Percentiles rank a stretch among this genome's conserved stretches.
phyloP scores from a whole-genome alignment of 2,329 filamentous ascomycete genomes.

The Xylaria sp. region DNA sequence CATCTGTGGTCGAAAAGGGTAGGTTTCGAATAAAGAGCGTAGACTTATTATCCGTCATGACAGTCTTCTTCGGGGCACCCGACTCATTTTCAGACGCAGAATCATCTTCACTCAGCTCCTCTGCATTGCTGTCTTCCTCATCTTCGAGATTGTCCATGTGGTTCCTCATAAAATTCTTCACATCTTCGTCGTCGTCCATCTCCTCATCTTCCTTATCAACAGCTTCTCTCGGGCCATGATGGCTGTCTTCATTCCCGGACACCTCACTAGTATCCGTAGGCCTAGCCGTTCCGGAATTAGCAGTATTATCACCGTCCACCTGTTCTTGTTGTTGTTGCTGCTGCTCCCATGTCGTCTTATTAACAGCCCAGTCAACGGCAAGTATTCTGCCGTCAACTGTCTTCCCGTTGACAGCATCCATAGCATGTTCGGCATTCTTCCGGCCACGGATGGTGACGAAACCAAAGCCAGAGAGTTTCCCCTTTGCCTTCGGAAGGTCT shows the following conservation, averaged over 20 bases:
- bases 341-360: conserved; percentile 83
- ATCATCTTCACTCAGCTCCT: conserved; percentile 55
- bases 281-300: conserved; percentile 33
- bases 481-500: conserved; percentile 78
- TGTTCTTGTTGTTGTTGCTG: conserved; percentile 59
- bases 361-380: conserved; percentile 96
- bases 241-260: conserved; percentile 36
- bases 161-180: conserved; percentile 55
- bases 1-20: conserved; percentile 85
- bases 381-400: conserved; percentile 84
- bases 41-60: conserved; percentile 65
- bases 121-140: conserved; percentile 44
- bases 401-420: conserved; percentile 85
- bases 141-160: conserved; percentile 43
- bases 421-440: conserved; percentile 89
- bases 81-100: conserved; percentile 36
- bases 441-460: conserved; percentile 86
- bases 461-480: conserved; percentile 82
- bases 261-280: conserved; percentile 35
- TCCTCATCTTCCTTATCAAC: conserved; percentile 36
- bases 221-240: conserved; percentile 30
- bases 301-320: conserved; percentile 20
- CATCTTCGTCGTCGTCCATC: conserved; percentile 39
- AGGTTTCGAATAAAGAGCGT: conserved; percentile 94
- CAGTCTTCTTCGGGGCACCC: conserved; percentile 31